A percentile compares a stretch with the other conserved stretches of the same genome.
phyloP scores from a whole-genome alignment of 2,329 filamentous ascomycete genomes.

The Alternaria postmessia region DNA sequence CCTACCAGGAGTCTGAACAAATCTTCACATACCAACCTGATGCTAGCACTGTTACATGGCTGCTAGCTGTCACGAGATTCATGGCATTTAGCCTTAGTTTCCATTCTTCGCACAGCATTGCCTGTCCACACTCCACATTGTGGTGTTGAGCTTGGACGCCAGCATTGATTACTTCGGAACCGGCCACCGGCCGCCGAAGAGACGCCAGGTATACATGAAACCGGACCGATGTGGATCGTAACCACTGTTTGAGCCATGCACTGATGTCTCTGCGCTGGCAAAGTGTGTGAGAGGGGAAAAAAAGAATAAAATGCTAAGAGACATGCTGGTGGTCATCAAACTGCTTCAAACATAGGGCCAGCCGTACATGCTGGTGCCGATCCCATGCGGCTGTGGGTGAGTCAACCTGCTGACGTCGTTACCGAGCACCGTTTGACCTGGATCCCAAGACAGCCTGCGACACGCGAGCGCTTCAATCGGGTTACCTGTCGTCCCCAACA shows the following conservation, averaged over 20 bases:
- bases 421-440: slow-evolving; percentile 9
- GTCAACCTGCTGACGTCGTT: slow-evolving; percentile 9
- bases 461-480: slow-evolving; percentile 13
- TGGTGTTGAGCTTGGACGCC: slow-evolving; percentile 12
- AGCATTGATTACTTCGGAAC: slow-evolving; percentile 13
- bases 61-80: not conserved
- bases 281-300: not conserved
- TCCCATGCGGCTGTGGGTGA: slow-evolving; percentile 10
- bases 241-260: slow-evolving; percentile 12
- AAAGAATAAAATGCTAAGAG: slow-evolving; percentile 4
- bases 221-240: slow-evolving; percentile 26
- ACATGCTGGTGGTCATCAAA: slow-evolving; percentile 15
- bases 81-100: not conserved
- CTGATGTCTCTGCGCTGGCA: slow-evolving; percentile 1
- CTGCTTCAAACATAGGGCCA: slow-evolving; percentile 13
- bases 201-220: slow-evolving; percentile 27
- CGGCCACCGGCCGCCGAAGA: slow-evolving; percentile 1
- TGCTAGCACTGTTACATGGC: not conserved
- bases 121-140: slow-evolving; percentile 6
- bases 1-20: not conserved
- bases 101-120: slow-evolving; percentile 8
- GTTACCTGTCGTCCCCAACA: slow-evolving; percentile 8
- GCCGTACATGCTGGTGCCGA: slow-evolving; percentile 14
- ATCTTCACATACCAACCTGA: not conserved
- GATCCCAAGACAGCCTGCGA: slow-evolving; percentile 10